Base-by-base conservation (phyloP, 768 basidiomycete species). In the Trametes gibbosa region DNA sequence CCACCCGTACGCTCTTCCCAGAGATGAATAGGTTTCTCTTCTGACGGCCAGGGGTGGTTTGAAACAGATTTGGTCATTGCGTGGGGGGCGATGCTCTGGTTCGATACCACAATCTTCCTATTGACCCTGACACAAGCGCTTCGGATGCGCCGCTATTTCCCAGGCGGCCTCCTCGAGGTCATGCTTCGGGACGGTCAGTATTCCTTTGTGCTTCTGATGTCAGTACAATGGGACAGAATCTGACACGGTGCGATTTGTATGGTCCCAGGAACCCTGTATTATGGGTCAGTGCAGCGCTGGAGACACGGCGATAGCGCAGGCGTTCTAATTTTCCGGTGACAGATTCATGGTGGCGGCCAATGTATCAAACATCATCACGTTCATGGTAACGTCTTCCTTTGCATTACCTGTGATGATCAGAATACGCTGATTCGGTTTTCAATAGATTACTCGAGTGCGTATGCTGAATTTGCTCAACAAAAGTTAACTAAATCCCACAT, bases 51-150 rank as follows among this genome's bases (percentile, higher is more conserved):
- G 25, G 12, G 7, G 27, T n/a, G 14, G 4, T 34, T n/a, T 21
- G 16, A 7, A 35, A 39, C 39, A 70, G 69, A 62, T 29, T 35
- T 65, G 35, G 58, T 53, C 1, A 14, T 52, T n/a, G 65, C 59
- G 2, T 64, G 63, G 63, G n/a, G 27, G 7, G 49, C 60, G 12
- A 56, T 65, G 57, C 41, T 65, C 13, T 58, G 48, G 53, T 65
- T 62, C 45, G 63, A 65, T 46, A 62, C 60, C 14, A 56, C 57
- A 7, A 53, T 65, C 25, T 61, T 65, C 14, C 24, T 53, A 3
- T 21, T 62, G 35, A 65, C 63, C 4, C 41, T 61, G 19, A 21
- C 54, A n/a, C 53, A 46, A 16, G 57, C 60, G 1, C 40, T 65
- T 10, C 41, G 50, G 3, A 50, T 65, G 52, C 56, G 53, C 13